Percentiles rank a stretch among this genome's conserved stretches.
Evolutionary conservation across 306 rosid species (phyloP).

Genomic region (Malus asiatica): DNA sequence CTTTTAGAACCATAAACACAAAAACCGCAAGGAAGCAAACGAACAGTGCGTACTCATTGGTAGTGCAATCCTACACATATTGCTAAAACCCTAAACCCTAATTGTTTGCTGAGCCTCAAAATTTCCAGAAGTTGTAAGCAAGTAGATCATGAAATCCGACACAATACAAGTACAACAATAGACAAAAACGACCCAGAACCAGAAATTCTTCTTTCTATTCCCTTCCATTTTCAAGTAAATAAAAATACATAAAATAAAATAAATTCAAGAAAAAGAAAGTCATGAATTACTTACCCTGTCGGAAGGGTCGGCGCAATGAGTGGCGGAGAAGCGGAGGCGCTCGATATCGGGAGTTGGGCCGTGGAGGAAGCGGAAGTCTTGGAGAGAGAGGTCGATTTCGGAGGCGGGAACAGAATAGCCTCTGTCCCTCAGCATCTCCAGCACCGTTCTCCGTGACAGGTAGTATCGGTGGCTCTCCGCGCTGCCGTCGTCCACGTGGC

Average conservation of each 20-base stretch:
- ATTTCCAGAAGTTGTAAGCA: not conserved
- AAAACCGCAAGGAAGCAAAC: not conserved
- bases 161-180: not conserved
- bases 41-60: not conserved
- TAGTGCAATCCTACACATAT: not conserved
- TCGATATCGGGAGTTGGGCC: slow-evolving; percentile 51
- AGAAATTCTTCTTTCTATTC: not conserved
- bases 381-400: slow-evolving; percentile 52
- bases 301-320: slow-evolving; percentile 54
- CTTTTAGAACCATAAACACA: not conserved
- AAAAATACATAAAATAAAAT: not conserved
- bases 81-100: not conserved
- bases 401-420: slow-evolving; percentile 52
- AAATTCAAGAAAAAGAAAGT: not conserved
- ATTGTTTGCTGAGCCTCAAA: not conserved
- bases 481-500: slow-evolving; percentile 47
- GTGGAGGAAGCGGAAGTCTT: slow-evolving; percentile 49
- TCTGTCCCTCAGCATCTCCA: slow-evolving; percentile 87
- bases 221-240: not conserved
- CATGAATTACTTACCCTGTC: slow-evolving; percentile 33
- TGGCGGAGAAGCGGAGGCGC: slow-evolving; percentile 63
- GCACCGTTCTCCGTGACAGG: slow-evolving; percentile 55
- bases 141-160: not conserved
- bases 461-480: slow-evolving; percentile 67
- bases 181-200: not conserved